Evolutionary conservation across 768 basidiomycete genomes (phyloP), one percentile per base, ranked within the genome.

Genomic region (Pholiota microspora): DNA sequence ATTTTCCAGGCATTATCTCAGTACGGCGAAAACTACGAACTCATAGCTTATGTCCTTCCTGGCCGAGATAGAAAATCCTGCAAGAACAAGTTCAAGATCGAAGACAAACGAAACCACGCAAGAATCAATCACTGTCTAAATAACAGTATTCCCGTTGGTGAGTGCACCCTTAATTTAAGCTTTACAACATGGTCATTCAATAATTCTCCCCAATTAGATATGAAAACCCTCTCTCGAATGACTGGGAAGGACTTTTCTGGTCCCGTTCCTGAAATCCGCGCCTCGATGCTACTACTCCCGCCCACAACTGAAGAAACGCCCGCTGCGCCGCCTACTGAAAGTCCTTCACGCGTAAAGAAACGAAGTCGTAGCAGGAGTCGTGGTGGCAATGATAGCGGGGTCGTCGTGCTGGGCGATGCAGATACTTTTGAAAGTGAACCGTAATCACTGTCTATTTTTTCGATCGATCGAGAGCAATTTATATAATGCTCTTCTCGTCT

Each of bases 21-120:
- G 65, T 94, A 92, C 60, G 92, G 92, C 28, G 90, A 94, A 67
- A 94, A 95, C 62, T 96, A 95, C 64, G 93, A 95, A 67, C 79
- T 95, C 36, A 94, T 96, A 57, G 89, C 94, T 2, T 86, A 85
- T 61, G 78, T 94, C 10, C 77, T 96, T 16, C 91, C 92, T 34
- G 86, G 88, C 15, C 86, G 94, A 13, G 89, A 92, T 64, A 80
- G 94, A 16, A 92, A 89, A 64, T 86, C 93, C 24, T 93, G 94
- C 69, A 94, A 92, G 71, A 89, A 91, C 69, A 96, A 96, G 66
- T 96, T 94, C 75, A 94, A 92, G 63, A 79, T 85, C 0, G 94
- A 96, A 68, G 93, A 94, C 67, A 90, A 81, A 71, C 84, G 82
- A 66, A 87, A 94, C 66, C 78, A 84, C 25, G 79, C 77, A n/a